Percentiles rank a stretch among this genome's conserved stretches.
Conservation (phyloP, 139 green algal species). For the Picochlorum sp. region DNA sequence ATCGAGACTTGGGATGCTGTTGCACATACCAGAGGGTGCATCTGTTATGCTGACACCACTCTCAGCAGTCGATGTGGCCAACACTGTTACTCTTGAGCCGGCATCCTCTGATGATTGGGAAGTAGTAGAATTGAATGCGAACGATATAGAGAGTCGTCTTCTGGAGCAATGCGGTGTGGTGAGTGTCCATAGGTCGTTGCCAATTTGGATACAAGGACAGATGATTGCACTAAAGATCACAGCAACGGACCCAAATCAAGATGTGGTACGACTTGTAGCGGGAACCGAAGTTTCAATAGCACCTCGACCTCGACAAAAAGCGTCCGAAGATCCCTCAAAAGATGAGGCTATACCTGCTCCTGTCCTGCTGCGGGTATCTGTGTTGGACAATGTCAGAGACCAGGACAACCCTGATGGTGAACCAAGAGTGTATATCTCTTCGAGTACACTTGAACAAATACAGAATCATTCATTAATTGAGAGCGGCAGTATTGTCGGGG, state of each 20-base stretch:
- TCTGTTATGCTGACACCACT: neutral
- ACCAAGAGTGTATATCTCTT: neutral
- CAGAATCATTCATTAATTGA: neutral
- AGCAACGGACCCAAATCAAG: slow-evolving; percentile 5
- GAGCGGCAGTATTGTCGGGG: neutral
- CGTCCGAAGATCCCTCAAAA: neutral
- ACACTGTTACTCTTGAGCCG: slow-evolving; percentile 47
- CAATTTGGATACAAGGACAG: slow-evolving; percentile 47
- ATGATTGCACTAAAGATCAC: slow-evolving; percentile 31
- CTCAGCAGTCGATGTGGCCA: slow-evolving; percentile 26
- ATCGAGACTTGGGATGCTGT: neutral
- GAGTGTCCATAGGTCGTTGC: slow-evolving; percentile 45
- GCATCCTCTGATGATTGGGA: slow-evolving; percentile 73
- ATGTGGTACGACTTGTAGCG: slow-evolving; percentile 42
- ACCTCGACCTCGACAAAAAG: slow-evolving; percentile 40
- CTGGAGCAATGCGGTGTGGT: slow-evolving; percentile 61
- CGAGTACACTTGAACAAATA: neutral
- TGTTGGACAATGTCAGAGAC: neutral
- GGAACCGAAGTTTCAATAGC: slow-evolving; percentile 67
- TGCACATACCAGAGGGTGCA: neutral
- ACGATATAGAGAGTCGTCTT: slow-evolving; percentile 64
- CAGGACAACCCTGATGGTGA: slow-evolving; percentile 10
- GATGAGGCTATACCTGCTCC: neutral
- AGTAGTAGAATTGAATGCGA: slow-evolving; percentile 68
- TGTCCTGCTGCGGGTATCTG: neutral